Conservation (phyloP, 306 rosid genomes). For the Neltuma alba region DNA sequence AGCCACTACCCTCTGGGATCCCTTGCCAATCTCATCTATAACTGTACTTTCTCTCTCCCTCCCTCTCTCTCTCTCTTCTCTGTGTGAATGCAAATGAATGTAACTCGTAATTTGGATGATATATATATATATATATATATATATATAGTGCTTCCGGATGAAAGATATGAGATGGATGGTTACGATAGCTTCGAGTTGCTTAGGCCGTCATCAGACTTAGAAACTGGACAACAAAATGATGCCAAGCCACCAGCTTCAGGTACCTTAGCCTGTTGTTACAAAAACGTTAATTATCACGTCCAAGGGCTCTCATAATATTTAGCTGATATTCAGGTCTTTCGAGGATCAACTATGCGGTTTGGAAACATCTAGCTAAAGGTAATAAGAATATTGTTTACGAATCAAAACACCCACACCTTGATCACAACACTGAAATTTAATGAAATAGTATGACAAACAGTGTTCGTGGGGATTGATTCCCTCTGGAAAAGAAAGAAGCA, state of each 20-base stretch:
- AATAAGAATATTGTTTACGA: too few relatives aligned
- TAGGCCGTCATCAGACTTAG: not conserved
- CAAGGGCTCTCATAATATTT: too few relatives aligned
- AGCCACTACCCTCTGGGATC: conserved; percentile 2
- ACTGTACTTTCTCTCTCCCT: not conserved
- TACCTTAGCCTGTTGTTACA: too few relatives aligned
- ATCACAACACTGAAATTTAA: too few relatives aligned
- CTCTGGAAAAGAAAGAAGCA: not conserved
- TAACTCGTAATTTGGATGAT: not conserved
- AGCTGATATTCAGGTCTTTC: conserved; percentile 24
- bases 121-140: too few relatives aligned
- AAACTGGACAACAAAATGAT: conserved; percentile 12
- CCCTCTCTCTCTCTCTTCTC: not conserved
- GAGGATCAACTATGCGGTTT: conserved; percentile 26
- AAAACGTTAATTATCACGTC: too few relatives aligned
- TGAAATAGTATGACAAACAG: too few relatives aligned
- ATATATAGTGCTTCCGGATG: not conserved
- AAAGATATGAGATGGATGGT: not conserved
- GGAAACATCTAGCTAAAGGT: too few relatives aligned
- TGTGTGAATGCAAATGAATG: not conserved
- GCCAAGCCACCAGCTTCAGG: not conserved
- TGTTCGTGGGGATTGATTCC: not conserved
- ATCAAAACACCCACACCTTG: too few relatives aligned
- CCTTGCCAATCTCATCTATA: not conserved
- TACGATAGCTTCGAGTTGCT: not conserved